Conservation (phyloP, 441 rosid genomes). For the Populus trichocarpa region DNA sequence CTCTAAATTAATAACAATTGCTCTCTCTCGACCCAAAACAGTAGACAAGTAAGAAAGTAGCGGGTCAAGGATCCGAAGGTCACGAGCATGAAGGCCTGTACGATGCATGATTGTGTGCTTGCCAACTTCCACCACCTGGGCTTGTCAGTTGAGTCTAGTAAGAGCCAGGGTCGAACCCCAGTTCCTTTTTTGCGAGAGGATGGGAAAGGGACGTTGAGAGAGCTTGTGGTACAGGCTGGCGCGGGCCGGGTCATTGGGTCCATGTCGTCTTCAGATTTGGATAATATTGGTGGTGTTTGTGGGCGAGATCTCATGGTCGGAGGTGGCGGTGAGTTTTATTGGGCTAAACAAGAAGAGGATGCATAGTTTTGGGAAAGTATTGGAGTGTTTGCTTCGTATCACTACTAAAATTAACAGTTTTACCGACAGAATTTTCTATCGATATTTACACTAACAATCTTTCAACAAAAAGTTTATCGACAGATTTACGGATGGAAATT, state of each 20-base stretch:
- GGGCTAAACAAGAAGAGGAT: neutral
- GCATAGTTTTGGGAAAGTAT: too few species aligned
- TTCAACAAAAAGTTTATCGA: too few species aligned
- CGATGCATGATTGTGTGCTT: too few species aligned
- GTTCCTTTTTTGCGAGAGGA: conserved; percentile 53
- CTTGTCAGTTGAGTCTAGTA: conserved; percentile 53
- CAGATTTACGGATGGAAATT: too few species aligned
- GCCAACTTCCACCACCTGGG: conserved; percentile 51
- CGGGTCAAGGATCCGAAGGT: conserved; percentile 53
- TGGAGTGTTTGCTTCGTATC: neutral
- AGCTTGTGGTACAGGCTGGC: conserved; percentile 4
- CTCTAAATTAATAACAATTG: conserved; percentile 81
- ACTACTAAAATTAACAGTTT: neutral
- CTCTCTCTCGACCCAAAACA: conserved; percentile 71
- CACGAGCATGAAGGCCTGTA: too few species aligned
- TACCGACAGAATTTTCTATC: too few species aligned
- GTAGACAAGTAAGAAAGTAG: conserved; percentile 76
- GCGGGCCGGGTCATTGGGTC: conserved; percentile 28
- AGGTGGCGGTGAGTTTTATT: neutral
- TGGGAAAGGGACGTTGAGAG: conserved; percentile 13
- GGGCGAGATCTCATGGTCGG: neutral
- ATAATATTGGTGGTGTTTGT: neutral
- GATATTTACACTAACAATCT: too few species aligned
- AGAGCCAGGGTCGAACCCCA: conserved; percentile 62
- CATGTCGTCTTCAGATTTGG: conserved; percentile 40